Evolutionary conservation across 768 basidiomycete species (phyloP).

Genomic region (Cantharellus cinnabarinus): DNA sequence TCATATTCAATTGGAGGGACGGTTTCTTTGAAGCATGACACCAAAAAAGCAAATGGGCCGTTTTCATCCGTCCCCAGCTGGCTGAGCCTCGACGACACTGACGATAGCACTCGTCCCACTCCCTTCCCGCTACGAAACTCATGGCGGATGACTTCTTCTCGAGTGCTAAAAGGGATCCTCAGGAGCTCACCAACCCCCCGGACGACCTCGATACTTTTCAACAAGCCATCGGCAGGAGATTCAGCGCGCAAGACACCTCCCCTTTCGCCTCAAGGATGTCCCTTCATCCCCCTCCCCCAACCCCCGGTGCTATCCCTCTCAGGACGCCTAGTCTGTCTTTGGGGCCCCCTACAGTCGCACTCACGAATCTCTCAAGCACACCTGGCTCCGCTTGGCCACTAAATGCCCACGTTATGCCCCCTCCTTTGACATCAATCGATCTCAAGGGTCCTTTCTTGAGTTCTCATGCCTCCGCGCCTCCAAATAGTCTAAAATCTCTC

Average conservation of each 20-base stretch:
- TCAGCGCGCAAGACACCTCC: neutral
- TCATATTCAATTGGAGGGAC: too few species aligned
- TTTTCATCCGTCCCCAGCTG: too few species aligned
- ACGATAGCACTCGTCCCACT: too few species aligned
- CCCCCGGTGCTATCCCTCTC: neutral
- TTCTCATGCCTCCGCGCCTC: neutral
- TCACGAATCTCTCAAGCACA: neutral
- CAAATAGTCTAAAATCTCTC: neutral
- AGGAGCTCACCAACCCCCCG: neutral
- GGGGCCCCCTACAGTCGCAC: neutral
- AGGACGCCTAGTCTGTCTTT: neutral
- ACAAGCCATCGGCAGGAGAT: neutral
- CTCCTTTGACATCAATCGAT: neutral
- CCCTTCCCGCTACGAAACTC: neutral
- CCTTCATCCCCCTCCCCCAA: neutral
- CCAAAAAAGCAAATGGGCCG: too few species aligned
- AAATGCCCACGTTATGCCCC: neutral
- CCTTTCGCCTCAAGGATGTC: too few species aligned
- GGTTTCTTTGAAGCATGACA: too few species aligned
- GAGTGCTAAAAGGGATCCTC: neutral
- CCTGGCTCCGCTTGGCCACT: neutral
- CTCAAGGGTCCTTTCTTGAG: neutral
- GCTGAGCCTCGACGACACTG: too few species aligned
- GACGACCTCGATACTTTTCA: neutral
- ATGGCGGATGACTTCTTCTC: neutral